Conservation (phyloP, 768 basidiomycete genomes). For the Boletales sp. region DNA sequence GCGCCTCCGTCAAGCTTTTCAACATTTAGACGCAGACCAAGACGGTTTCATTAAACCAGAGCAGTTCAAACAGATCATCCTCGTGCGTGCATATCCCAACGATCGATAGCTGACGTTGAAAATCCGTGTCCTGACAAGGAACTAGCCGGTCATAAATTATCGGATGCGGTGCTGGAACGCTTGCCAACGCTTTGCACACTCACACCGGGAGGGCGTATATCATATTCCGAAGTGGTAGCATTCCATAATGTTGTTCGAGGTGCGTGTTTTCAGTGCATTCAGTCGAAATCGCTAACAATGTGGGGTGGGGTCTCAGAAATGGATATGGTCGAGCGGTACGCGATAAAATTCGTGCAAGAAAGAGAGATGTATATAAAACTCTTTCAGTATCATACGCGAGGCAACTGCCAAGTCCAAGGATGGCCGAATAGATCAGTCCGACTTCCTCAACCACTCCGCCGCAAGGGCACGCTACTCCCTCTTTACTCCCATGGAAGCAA, state of each 20-base stretch:
- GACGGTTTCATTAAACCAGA: slow-evolving; percentile 94
- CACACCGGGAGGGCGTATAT: slow-evolving; percentile 85
- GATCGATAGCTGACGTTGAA: background rate
- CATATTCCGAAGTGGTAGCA: slow-evolving; percentile 94
- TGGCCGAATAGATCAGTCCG: slow-evolving; percentile 92
- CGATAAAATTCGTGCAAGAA: background rate
- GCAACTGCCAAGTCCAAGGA: slow-evolving; percentile 89
- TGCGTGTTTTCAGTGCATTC: slow-evolving; percentile 31
- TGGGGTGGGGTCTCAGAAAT: slow-evolving; percentile 51
- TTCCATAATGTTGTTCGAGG: slow-evolving; percentile 96
- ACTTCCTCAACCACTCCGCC: slow-evolving; percentile 89
- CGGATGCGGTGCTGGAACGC: slow-evolving; percentile 87
- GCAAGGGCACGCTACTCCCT: slow-evolving; percentile 87
- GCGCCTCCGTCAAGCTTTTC: slow-evolving; percentile 94
- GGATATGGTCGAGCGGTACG: slow-evolving; percentile 90
- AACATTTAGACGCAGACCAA: slow-evolving; percentile 81
- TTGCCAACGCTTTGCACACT: slow-evolving; percentile 90
- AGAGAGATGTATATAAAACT: background rate
- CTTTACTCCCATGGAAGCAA: slow-evolving; percentile 98
- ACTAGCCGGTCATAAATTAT: slow-evolving; percentile 96
- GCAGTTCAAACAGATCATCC: slow-evolving; percentile 92
- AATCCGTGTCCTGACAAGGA: slow-evolving; percentile 49
- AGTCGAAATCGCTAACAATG: slow-evolving; percentile 1
- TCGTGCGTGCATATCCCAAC: slow-evolving; percentile 52
- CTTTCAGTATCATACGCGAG: slow-evolving; percentile 75